These are phyloP conservation scores for Copromyces sp. DNA, from an alignment of 495 filamentous ascomycete species.

Conservation along the genomic window DNA sequence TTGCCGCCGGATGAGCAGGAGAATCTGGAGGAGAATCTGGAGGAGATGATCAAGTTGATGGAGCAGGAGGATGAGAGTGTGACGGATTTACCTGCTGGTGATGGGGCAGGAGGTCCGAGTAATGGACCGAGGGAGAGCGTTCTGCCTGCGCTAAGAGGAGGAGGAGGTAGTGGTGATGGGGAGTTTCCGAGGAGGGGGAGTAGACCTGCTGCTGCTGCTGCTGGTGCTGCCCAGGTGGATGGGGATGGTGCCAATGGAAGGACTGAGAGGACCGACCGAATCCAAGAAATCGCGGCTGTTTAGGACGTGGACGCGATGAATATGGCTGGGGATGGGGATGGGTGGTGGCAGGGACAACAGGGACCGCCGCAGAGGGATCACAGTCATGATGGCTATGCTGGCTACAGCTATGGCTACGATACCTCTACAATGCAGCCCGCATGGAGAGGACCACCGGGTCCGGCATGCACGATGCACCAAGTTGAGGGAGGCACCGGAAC, in stretches of 20 bases:
- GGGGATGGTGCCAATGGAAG: neutral
- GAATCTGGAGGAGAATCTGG: slow-evolving; percentile 35
- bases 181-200: neutral
- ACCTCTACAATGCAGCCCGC: no score
- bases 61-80: slow-evolving; percentile 29
- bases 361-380: neutral
- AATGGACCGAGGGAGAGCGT: neutral
- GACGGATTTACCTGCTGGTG: neutral
- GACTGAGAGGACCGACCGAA: neutral
- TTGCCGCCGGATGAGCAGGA: slow-evolving; percentile 37
- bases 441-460: neutral
- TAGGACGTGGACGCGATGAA: neutral
- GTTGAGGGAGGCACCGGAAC: neutral
- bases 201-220: neutral
- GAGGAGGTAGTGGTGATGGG: neutral
- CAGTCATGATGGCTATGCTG: neutral
- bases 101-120: neutral
- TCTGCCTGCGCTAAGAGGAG: neutral
- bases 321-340: neutral
- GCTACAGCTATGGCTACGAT: neutral
- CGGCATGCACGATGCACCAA: neutral
- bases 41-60: slow-evolving; percentile 42
- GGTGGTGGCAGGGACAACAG: neutral
- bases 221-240: neutral
- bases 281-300: neutral